A percentile compares a stretch with the other conserved stretches of the same genome.
Evolutionary conservation across 129 eudicot genomes (phyloP).

Genomic region (Lonicera japonica): DNA sequence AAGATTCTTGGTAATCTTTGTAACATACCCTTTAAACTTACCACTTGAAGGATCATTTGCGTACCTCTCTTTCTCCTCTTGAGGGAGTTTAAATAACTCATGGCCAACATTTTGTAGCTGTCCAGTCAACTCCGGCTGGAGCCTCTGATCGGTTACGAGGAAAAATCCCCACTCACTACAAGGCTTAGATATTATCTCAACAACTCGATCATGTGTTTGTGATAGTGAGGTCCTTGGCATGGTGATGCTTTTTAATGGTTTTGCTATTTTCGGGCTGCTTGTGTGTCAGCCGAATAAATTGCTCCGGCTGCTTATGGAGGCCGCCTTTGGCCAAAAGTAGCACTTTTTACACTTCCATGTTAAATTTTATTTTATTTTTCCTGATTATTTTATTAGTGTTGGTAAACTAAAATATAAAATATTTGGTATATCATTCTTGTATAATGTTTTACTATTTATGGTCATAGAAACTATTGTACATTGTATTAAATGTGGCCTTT

Average conservation of each 20-base stretch:
- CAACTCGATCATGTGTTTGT: neutral
- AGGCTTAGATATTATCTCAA: neutral
- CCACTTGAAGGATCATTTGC: too few relatives aligned
- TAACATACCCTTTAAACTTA: too few relatives aligned
- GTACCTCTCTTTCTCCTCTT: too few relatives aligned
- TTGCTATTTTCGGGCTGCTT: slow-evolving; percentile 6
- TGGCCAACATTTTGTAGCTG: neutral
- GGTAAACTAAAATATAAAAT: too few relatives aligned
- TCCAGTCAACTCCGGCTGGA: neutral
- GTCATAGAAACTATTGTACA: too few relatives aligned
- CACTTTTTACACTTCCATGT: neutral
- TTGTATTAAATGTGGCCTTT: too few relatives aligned
- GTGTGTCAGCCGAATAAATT: neutral
- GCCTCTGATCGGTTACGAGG: neutral
- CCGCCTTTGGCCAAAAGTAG: neutral
- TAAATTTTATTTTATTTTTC: too few relatives aligned
- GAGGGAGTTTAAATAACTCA: slow-evolving; percentile 1
- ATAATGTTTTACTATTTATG: too few relatives aligned
- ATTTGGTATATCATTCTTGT: too few relatives aligned
- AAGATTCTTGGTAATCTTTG: too few relatives aligned
- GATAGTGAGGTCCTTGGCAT: neutral
- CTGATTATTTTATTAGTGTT: too few relatives aligned
- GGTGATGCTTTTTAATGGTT: neutral
- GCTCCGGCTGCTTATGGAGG: slow-evolving; percentile 2
- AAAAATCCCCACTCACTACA: slow-evolving; percentile 5